A percentile compares a stretch with the other conserved stretches of the same genome.
phyloP scores from a whole-genome alignment of 148 eudicot genomes.

The Silene uniflora region DNA sequence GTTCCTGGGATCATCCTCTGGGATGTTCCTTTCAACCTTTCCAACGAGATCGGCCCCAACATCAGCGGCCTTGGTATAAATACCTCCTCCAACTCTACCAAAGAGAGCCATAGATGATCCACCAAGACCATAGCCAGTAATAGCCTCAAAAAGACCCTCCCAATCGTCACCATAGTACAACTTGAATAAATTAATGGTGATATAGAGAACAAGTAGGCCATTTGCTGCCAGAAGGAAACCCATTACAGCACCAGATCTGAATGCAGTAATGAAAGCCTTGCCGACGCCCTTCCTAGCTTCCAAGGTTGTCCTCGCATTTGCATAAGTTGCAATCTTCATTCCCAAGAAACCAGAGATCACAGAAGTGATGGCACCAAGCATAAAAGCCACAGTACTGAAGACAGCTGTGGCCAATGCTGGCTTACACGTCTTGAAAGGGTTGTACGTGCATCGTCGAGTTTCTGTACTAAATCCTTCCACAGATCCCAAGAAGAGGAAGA shows the following conservation, averaged over 20 bases:
- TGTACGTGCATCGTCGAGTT: conserved; percentile 59
- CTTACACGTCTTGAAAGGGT: conserved; percentile 58
- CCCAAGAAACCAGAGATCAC: conserved; percentile 88
- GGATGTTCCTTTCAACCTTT: conserved; percentile 81
- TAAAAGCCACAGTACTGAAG: conserved; percentile 71
- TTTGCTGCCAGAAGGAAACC: conserved; percentile 91
- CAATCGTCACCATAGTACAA: conserved; percentile 89
- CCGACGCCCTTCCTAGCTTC: conserved; percentile 96
- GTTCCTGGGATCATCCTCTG: conserved; percentile 83
- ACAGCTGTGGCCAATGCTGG: conserved; percentile 82
- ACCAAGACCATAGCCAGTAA: conserved; percentile 90
- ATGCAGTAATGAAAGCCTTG: conserved; percentile 73
- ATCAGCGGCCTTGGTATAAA: conserved; percentile 90
- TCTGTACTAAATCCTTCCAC: conserved; percentile 87
- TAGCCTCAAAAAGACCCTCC: conserved; percentile 89
- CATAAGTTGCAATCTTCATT: conserved; percentile 92
- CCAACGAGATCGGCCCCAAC: conserved; percentile 96
- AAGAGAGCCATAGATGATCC: conserved; percentile 90
- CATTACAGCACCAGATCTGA: conserved; percentile 94
- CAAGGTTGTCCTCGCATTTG: conserved; percentile 84
- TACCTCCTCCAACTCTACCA: conserved; percentile 89
- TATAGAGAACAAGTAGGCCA: conserved; percentile 69
- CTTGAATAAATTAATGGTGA: conserved; percentile 71
- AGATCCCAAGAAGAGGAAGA: conserved; percentile 84
- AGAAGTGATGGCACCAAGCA: conserved; percentile 80